phyloP scores from a whole-genome alignment of 139 green algal species.

The Desmodesmus armatus region DNA sequence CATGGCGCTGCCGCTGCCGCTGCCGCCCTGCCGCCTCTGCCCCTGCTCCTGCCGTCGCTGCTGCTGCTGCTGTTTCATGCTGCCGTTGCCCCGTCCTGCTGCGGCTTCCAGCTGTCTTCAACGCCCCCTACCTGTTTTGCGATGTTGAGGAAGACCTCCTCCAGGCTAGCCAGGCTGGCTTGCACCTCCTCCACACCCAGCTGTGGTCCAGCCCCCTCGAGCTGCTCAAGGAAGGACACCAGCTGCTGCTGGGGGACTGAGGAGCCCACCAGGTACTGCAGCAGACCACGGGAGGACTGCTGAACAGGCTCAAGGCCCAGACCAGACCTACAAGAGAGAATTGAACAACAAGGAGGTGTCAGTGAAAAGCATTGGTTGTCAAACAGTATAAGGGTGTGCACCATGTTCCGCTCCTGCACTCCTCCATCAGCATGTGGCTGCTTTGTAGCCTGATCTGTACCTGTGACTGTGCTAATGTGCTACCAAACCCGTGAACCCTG shows the following conservation, averaged over 20 bases:
- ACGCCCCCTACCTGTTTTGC: constrained; percentile 67
- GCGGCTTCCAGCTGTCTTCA: no score
- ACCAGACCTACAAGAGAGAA: neutral
- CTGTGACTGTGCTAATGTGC: no score
- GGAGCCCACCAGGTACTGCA: constrained; percentile 75
- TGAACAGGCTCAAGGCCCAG: constrained; percentile 69
- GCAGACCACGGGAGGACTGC: constrained; percentile 68
- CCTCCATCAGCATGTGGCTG: neutral
- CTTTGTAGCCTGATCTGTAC: no score
- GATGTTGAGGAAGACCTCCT: constrained; percentile 91
- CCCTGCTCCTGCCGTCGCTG: no score
- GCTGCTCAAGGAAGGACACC: constrained; percentile 64
- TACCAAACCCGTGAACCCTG: no score
- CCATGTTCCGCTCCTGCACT: neutral
- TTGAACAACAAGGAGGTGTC: no score
- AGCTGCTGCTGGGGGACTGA: constrained; percentile 64
- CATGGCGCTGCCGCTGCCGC: no score
- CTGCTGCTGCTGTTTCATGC: no score
- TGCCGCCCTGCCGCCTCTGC: no score
- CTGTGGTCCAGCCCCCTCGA: constrained; percentile 61
- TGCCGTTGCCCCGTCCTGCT: no score
- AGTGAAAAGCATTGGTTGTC: neutral
- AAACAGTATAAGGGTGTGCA: neutral
- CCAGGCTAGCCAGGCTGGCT: constrained; percentile 74
- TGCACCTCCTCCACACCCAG: constrained; percentile 81